phyloP scores from a whole-genome alignment of 2,329 filamentous ascomycete species.

The Coniella lustricola region DNA sequence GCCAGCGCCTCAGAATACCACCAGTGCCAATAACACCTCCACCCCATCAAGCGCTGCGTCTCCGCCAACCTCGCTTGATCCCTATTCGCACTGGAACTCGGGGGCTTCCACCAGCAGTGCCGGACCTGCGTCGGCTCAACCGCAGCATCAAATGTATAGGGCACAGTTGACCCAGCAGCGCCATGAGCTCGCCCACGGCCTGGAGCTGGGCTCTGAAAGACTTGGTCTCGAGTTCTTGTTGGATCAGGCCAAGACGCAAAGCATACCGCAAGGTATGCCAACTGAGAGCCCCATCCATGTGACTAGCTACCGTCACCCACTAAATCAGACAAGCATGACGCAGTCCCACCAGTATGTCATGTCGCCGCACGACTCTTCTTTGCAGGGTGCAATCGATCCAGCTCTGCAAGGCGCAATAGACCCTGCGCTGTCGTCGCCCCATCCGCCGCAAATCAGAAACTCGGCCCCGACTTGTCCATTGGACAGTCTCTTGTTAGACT shows the following conservation, averaged over 20 bases:
- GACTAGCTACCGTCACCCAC: constrained; percentile 35
- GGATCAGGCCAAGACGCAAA: constrained; percentile 49
- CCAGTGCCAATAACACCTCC: constrained; percentile 26
- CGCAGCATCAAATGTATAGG: constrained; percentile 16
- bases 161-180: constrained; percentile 39
- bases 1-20: constrained; percentile 18
- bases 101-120: constrained; percentile 17
- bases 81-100: constrained; percentile 22
- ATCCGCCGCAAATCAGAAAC: constrained; percentile 46
- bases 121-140: constrained; percentile 17
- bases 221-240: constrained; percentile 69
- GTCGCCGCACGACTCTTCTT: constrained; percentile 3
- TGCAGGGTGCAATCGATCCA: constrained; percentile 14
- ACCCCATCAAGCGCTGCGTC: constrained; percentile 34
- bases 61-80: constrained; percentile 25
- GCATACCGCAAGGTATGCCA: constrained; percentile 43
- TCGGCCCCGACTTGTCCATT: constrained; percentile 65
- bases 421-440: constrained; percentile 7
- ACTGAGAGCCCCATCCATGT: constrained; percentile 40
- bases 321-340: constrained; percentile 36
- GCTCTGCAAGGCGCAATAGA: constrained; percentile 20
- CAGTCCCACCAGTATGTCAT: background rate
- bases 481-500: constrained; percentile 73
- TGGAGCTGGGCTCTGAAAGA: constrained; percentile 58
- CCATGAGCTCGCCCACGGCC: constrained; percentile 43